These are phyloP conservation scores for Juglanconis oblonga DNA, from an alignment of 2,329 filamentous ascomycete species.

Conservation along the genomic window DNA sequence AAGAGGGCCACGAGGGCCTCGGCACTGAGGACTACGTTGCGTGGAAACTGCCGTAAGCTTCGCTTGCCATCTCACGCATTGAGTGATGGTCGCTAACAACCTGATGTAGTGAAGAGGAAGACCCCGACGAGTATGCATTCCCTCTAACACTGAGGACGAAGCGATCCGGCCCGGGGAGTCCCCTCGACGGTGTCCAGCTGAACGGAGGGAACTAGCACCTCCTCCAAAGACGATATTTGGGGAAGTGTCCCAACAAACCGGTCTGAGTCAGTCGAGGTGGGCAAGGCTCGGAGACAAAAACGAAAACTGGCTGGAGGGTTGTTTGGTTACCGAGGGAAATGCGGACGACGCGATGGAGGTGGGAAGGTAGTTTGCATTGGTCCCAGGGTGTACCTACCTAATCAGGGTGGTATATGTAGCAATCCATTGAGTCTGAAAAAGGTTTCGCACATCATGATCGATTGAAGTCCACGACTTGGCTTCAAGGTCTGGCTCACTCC, in stretches of 20 bases:
- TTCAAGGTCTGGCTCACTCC: no score
- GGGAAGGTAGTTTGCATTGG: background rate
- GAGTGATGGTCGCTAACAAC: background rate
- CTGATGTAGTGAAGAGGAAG: slow-evolving; percentile 77
- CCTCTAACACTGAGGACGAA: slow-evolving; percentile 56
- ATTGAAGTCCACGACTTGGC: background rate
- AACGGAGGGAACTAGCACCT: slow-evolving; percentile 35
- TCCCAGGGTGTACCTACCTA: background rate
- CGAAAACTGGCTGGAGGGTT: background rate
- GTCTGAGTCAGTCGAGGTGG: background rate
- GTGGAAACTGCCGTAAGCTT: slow-evolving; percentile 93
- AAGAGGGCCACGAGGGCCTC: slow-evolving; percentile 89
- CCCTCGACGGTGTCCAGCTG: slow-evolving; percentile 39
- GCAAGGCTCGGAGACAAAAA: background rate
- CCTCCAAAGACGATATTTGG: background rate
- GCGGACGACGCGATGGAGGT: background rate
- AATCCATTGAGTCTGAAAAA: background rate
- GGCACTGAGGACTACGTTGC: slow-evolving; percentile 97
- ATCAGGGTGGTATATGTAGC: background rate
- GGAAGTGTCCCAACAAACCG: background rate
- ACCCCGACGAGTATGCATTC: slow-evolving; percentile 69
- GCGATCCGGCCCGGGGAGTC: slow-evolving; percentile 39
- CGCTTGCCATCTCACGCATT: background rate
- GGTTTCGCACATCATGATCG: background rate
- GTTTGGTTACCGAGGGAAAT: background rate